Evolutionary conservation across 805 yeast genomes (phyloP).

Genomic region (Yamadazyma laniorum): DNA sequence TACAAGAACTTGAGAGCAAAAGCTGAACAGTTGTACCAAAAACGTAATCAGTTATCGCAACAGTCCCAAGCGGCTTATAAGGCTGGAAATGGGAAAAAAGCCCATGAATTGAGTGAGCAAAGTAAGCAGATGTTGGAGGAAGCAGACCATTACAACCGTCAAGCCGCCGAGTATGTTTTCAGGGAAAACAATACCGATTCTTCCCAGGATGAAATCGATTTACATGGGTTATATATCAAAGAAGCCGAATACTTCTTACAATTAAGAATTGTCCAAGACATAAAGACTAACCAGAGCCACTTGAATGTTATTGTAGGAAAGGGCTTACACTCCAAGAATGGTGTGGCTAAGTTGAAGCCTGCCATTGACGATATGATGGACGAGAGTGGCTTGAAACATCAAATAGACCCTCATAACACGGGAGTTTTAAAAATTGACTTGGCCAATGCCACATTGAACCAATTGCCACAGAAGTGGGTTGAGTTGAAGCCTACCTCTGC

Average conservation of each 20-base stretch:
- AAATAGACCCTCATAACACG: slow-evolving; percentile 66
- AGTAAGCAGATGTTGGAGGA: slow-evolving; percentile 57
- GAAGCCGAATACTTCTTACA: slow-evolving; percentile 82
- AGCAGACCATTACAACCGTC: slow-evolving; percentile 68
- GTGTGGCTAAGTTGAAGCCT: slow-evolving; percentile 85
- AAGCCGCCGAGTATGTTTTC: slow-evolving; percentile 90
- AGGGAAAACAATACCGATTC: slow-evolving; percentile 85
- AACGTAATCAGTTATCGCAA: slow-evolving; percentile 52
- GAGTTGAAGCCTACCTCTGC: slow-evolving; percentile 22
- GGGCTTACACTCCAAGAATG: slow-evolving; percentile 79
- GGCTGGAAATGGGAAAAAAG: slow-evolving; percentile 67
- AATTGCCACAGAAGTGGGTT: slow-evolving; percentile 35
- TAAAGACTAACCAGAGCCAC: slow-evolving; percentile 55
- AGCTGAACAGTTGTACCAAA: slow-evolving; percentile 67
- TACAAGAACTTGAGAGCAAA: slow-evolving; percentile 61
- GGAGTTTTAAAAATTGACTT: slow-evolving; percentile 81
- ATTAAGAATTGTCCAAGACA: slow-evolving; percentile 66
- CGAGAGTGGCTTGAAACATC: slow-evolving; percentile 58
- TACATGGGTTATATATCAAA: slow-evolving; percentile 87
- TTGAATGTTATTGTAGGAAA: slow-evolving; percentile 89
- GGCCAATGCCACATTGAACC: slow-evolving; percentile 20
- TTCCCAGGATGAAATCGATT: slow-evolving; percentile 81
- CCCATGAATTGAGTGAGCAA: slow-evolving; percentile 68
- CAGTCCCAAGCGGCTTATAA: slow-evolving; percentile 78
- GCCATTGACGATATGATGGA: slow-evolving; percentile 78